Evolutionary conservation across 495 filamentous ascomycete genomes (phyloP).

Genomic region (Podospora pseudoanserina): DNA sequence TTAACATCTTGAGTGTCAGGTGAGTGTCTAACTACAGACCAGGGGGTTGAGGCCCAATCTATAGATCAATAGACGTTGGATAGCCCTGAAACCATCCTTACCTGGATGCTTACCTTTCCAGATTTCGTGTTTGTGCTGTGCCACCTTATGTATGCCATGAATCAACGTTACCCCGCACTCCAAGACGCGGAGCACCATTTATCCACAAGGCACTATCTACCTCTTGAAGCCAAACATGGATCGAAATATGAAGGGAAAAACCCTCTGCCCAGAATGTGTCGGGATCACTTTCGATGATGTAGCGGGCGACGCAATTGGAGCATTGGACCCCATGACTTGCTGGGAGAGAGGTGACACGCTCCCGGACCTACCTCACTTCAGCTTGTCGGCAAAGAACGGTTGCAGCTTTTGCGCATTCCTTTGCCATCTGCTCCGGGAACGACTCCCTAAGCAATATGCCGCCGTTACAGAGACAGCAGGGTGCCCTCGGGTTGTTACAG

Average conservation of each 20-base stretch:
- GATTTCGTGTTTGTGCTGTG: no score
- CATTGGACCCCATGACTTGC: neutral
- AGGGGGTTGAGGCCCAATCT: no score
- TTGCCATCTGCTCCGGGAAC: neutral
- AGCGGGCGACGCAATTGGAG: neutral
- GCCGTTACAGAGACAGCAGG: neutral
- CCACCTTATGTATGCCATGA: no score
- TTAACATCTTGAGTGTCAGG: no score
- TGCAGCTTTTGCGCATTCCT: neutral
- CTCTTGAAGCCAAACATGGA: no score
- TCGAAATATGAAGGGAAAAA: neutral
- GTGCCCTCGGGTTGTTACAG: neutral
- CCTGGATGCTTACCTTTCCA: no score
- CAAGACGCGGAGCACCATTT: no score
- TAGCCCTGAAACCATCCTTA: no score
- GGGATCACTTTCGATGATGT: neutral
- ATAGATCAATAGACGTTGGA: no score
- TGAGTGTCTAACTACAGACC: no score
- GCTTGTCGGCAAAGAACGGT: neutral
- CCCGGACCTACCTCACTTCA: neutral
- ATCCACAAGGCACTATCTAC: no score
- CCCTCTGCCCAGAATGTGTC: neutral
- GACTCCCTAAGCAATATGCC: neutral
- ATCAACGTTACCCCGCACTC: no score
- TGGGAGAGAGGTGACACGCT: neutral